Evolutionary conservation across 805 yeast species (phyloP).

Genomic region (Candida caryicola): DNA sequence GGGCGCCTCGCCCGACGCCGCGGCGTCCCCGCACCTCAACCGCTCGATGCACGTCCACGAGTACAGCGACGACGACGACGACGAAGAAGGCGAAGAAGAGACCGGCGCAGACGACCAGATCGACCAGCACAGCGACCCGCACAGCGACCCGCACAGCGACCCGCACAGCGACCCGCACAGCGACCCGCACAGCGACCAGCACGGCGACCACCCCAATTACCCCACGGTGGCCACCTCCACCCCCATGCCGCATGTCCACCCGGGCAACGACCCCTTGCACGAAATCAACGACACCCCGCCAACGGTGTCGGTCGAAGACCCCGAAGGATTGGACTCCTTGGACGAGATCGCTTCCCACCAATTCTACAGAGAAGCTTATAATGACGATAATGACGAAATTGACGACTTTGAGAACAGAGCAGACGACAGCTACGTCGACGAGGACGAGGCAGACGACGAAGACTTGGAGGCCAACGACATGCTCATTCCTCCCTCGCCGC

Average conservation of each 20-base stretch:
- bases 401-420: conserved; percentile 8
- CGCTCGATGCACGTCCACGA: conserved; percentile 10
- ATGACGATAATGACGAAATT: conserved; percentile 4
- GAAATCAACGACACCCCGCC: neutral
- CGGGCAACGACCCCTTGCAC: neutral
- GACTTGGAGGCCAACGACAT: conserved; percentile 43
- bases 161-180: neutral
- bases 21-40: conserved; percentile 6
- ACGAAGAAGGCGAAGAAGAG: neutral
- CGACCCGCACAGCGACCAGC: neutral
- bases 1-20: too few relatives aligned
- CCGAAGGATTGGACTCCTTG: conserved; percentile 3
- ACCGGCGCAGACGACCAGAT: neutral
- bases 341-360: conserved; percentile 1
- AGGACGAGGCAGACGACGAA: conserved; percentile 11
- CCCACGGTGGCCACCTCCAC: neutral
- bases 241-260: neutral
- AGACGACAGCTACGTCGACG: conserved; percentile 6
- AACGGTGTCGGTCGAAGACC: conserved; percentile 3
- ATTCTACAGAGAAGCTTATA: neutral
- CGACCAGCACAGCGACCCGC: neutral
- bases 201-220: neutral
- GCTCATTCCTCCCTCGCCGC: conserved; percentile 56
- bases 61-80: conserved; percentile 8
- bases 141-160: neutral